A percentile compares a stretch with the other conserved stretches of the same genome.
phyloP scores from a whole-genome alignment of 805 yeast species.

The Clavispora vitiphila region DNA sequence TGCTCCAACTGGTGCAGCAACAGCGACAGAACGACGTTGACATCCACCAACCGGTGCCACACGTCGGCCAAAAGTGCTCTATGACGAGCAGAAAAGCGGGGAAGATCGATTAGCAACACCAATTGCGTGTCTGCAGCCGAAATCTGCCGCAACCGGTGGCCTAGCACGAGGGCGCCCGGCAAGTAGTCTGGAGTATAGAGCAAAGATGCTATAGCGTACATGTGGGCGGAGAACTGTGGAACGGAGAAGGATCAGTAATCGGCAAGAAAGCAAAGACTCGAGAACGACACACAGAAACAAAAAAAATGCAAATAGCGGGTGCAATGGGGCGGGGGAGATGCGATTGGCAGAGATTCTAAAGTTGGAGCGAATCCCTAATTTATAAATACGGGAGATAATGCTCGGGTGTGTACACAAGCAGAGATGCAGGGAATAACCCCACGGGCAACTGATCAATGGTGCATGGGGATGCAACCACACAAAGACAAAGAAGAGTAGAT shows the following conservation, averaged over 20 bases:
- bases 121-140: conserved; percentile 10
- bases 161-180: conserved; percentile 55
- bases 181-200: conserved; percentile 48
- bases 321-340: not conserved
- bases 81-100: conserved; percentile 23
- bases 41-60: conserved; percentile 30
- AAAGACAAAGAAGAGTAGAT: not conserved
- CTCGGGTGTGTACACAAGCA: not conserved
- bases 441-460: not conserved
- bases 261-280: no score
- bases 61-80: conserved; percentile 19
- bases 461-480: not conserved
- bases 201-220: conserved; percentile 16
- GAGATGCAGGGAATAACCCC: not conserved
- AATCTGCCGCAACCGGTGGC: conserved; percentile 21
- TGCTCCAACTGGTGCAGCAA: conserved; percentile 21
- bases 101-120: conserved; percentile 32
- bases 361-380: not conserved
- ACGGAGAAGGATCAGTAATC: no score
- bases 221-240: not conserved
- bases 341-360: not conserved
- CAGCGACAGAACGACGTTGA: conserved; percentile 20
- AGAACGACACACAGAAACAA: no score
- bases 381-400: not conserved
- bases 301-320: not conserved